These are phyloP conservation scores for Podospora didyma DNA, from an alignment of 495 filamentous ascomycete genomes.

Conservation along the genomic window DNA sequence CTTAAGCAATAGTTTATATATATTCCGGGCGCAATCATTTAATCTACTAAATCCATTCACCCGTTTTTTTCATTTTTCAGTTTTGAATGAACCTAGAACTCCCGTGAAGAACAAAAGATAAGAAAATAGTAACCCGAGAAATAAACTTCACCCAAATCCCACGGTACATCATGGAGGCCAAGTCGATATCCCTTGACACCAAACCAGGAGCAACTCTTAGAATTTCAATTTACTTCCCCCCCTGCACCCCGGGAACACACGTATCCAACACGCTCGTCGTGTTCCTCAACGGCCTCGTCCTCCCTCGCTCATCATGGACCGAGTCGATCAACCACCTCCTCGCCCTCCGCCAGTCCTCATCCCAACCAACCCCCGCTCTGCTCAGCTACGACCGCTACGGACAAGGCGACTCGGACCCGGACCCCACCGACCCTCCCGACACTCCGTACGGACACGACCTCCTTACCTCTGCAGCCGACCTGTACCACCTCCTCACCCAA, in stretches of 20 bases:
- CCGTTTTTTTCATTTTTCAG: too few relatives aligned
- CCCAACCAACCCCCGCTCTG: conserved; percentile 38
- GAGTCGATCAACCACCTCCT: conserved; percentile 42
- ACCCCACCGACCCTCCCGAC: conserved; percentile 47
- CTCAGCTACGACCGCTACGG: conserved; percentile 64
- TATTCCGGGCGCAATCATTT: too few relatives aligned
- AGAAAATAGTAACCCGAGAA: too few relatives aligned
- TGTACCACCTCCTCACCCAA: conserved; percentile 47
- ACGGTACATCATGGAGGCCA: conserved; percentile 11
- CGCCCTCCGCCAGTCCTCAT: conserved; percentile 13
- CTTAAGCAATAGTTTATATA: too few relatives aligned
- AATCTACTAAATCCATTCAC: too few relatives aligned
- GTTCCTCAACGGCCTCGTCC: conserved; percentile 59
- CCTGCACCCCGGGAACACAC: conserved; percentile 1
- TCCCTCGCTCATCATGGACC: conserved; percentile 48
- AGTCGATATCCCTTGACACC: conserved; percentile 12
- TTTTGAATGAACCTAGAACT: too few relatives aligned
- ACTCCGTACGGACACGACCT: conserved; percentile 52
- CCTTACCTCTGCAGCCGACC: conserved; percentile 42
- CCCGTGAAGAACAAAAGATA: too few relatives aligned
- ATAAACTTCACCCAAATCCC: too few relatives aligned
- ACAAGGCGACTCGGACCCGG: conserved; percentile 53
- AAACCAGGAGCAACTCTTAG: conserved; percentile 21
- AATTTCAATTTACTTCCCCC: conserved; percentile 13
- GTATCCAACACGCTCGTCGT: conserved; percentile 44